Conservation (phyloP, 2,329 filamentous ascomycete genomes). For the Biscogniauxia marginata region DNA sequence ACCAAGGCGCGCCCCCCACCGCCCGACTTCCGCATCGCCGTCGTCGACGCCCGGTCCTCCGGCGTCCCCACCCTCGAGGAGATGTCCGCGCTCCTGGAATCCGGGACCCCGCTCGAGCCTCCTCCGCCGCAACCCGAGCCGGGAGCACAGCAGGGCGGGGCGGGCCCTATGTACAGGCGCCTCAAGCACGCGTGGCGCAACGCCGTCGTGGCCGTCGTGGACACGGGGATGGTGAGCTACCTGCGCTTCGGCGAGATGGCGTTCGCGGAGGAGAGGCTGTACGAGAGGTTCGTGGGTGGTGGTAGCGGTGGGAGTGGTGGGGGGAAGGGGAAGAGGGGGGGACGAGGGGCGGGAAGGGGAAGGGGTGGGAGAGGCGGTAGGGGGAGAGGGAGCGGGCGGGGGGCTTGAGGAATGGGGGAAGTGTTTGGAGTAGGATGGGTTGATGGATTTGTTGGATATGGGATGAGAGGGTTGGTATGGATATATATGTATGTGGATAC, state of each 20-base stretch:
- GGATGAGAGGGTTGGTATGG: neutral
- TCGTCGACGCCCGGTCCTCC: conserved; percentile 73
- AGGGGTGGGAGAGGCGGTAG: conserved; percentile 19
- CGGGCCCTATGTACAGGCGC: conserved; percentile 61
- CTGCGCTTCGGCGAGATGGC: conserved; percentile 76
- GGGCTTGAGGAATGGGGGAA: conserved; percentile 7
- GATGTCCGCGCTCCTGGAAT: conserved; percentile 68
- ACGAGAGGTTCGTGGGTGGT: conserved; percentile 51
- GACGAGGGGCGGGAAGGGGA: conserved; percentile 18
- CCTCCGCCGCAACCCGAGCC: conserved; percentile 47
- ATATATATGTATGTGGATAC: neutral
- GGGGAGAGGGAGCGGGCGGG: conserved; percentile 16
- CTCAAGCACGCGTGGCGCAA: conserved; percentile 83
- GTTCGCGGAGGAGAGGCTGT: conserved; percentile 74
- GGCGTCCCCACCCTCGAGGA: conserved; percentile 71
- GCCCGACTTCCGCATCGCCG: conserved; percentile 82
- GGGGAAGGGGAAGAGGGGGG: conserved; percentile 21
- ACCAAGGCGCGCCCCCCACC: conserved; percentile 74
- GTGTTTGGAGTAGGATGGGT: neutral
- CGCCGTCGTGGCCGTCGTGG: conserved; percentile 83
- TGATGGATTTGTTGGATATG: neutral
- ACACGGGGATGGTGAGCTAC: conserved; percentile 87
- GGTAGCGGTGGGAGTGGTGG: conserved; percentile 25
- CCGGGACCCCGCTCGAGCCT: conserved; percentile 60
- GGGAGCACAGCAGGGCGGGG: conserved; percentile 46